Evolutionary conservation across 768 basidiomycete genomes (phyloP).

Genomic region (Trametes sanguinea): DNA sequence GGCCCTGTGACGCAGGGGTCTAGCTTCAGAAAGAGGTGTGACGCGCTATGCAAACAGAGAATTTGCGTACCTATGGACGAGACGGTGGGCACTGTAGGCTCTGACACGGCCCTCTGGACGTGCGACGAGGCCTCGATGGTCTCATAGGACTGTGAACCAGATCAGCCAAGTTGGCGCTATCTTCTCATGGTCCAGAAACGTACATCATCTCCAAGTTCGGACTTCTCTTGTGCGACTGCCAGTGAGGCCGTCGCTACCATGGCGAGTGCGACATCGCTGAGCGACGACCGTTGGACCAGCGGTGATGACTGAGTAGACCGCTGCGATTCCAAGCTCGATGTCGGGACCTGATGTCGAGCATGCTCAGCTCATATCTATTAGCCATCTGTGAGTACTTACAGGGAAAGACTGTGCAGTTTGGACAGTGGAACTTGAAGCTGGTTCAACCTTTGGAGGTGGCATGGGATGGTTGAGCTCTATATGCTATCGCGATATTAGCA

Average conservation of each 20-base stretch:
- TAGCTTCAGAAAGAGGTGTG: too few relatives aligned
- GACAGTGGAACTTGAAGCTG: background rate
- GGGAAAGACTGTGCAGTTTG: background rate
- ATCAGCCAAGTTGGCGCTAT: background rate
- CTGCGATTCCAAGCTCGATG: background rate
- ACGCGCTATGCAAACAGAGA: too few relatives aligned
- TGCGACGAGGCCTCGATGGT: conserved; percentile 17
- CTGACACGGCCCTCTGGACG: conserved; percentile 19
- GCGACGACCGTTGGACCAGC: background rate
- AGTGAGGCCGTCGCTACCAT: background rate
- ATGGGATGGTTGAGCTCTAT: conserved; percentile 14
- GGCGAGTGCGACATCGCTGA: background rate
- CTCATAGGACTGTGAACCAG: conserved; percentile 7
- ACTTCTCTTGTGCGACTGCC: background rate
- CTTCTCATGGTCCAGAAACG: background rate
- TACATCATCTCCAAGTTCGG: conserved; percentile 4
- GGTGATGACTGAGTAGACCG: conserved; percentile 17
- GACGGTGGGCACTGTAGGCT: conserved; percentile 17
- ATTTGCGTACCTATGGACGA: conserved; percentile 11
- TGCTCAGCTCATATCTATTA: background rate
- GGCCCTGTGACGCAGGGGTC: background rate
- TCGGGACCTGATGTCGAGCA: background rate
- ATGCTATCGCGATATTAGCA: conserved; percentile 2
- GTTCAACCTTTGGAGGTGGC: background rate
- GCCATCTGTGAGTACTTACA: background rate